Evolutionary conservation across 1,284 basidiomycete genomes (phyloP), one percentile per base, ranked within the genome.

Genomic region (Singerocomus rubriflavus): DNA sequence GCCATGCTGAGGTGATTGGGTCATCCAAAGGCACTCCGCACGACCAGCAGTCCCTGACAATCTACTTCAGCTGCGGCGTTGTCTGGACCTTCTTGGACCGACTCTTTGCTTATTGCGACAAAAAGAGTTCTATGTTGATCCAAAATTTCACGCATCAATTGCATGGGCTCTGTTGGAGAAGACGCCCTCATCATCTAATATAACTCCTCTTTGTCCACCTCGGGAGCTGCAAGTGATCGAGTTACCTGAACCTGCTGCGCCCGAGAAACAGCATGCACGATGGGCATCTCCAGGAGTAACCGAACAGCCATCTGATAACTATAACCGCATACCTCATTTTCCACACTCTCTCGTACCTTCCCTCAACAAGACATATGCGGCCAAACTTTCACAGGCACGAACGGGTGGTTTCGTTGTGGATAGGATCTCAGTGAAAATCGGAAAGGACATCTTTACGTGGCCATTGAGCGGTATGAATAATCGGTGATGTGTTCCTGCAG

Each of bases 81-180:
- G 90, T 33, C 72, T 79, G 1, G 71, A 78, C 41, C 68, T 72
- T 13, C 65, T 91, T 36, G 71, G 73, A 2, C 80, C 84, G 3
- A 71, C 72, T 3, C 68, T 92, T 35, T 71, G 69, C 12, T 60
- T 67, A 7, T 72, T 90, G 31, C 80, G 82, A 34, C 88, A 92
- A 55, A 80, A 82, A 58, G 76, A 78, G 48, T 93, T 86, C 67
- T 93, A 93, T 64, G 60, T 71, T 21, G 71, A 79, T 36, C 88
- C 91, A 14, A 78, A 81, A 30, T 93, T 91, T 61, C 91, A 93
- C 61, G 78, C 82, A 11, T 92, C 90, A 1, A 79, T 93, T 47
- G 89, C 80, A 9, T 93, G 91, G 90, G 81, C 84, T 10, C 73
- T 91, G 46, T 75, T 85, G 45, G 65, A 69, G 32, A 53, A 54